Conservation (phyloP, 1,284 basidiomycete species). For the Cryptococcus wingfieldii region DNA sequence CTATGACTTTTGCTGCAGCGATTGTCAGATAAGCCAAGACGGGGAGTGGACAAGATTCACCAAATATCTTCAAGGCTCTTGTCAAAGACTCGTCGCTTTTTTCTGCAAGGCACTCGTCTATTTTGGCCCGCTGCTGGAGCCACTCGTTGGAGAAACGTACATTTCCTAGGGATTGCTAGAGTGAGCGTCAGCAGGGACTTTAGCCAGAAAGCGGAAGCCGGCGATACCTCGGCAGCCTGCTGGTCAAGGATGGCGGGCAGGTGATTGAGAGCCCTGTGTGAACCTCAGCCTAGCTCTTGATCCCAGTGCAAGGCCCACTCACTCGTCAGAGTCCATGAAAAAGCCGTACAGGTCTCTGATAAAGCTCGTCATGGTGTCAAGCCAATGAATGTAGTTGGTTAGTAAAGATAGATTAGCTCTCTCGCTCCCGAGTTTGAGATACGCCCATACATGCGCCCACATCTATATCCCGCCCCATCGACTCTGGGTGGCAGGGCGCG, state of each 20-base stretch:
- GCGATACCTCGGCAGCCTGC: slow-evolving; percentile 24
- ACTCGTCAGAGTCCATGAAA: slow-evolving; percentile 18
- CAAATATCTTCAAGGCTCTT: slow-evolving; percentile 22
- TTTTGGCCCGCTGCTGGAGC: slow-evolving; percentile 15
- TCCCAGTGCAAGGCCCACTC: slow-evolving; percentile 1
- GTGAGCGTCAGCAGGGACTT: not conserved
- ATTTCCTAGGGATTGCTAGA: slow-evolving; percentile 15
- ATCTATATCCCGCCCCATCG: not conserved
- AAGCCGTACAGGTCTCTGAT: slow-evolving; percentile 12
- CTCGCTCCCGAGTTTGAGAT: no score
- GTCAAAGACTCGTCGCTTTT: slow-evolving; percentile 13
- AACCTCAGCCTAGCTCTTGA: not conserved
- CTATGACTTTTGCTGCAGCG: slow-evolving; percentile 29
- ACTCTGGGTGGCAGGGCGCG: not conserved
- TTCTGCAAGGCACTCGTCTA: slow-evolving; percentile 16
- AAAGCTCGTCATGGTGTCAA: slow-evolving; percentile 11
- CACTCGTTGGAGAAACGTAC: slow-evolving; percentile 21
- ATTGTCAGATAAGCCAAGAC: not conserved
- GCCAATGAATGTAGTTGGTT: not conserved
- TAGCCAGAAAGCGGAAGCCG: not conserved
- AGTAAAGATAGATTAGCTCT: no score
- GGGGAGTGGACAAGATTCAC: slow-evolving; percentile 10
- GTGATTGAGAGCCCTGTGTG: slow-evolving; percentile 9
- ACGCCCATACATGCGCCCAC: not conserved
- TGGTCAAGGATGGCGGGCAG: slow-evolving; percentile 25